Conservation (phyloP, 768 basidiomycete genomes). For the Tylopilus sp. region DNA sequence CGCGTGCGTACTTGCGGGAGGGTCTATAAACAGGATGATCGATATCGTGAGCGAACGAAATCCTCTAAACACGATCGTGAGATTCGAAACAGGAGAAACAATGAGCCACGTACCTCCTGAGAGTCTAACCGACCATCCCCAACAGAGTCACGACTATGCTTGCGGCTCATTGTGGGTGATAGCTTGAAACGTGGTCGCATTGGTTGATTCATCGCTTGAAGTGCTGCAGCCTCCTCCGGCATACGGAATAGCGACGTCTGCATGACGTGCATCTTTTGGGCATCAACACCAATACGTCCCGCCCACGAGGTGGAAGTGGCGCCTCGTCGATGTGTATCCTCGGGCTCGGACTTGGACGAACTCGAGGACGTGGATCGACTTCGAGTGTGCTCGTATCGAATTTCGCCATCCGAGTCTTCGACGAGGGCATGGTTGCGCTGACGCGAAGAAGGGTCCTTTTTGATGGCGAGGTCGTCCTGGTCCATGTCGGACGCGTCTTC, state of each 20-base stretch:
- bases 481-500: conserved; percentile 46
- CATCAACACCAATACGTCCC: conserved; percentile 71
- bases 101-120: conserved; percentile 48
- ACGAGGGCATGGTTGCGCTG: conserved; percentile 45
- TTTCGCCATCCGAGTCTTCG: conserved; percentile 54
- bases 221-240: conserved; percentile 68
- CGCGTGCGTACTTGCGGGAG: conserved; percentile 76
- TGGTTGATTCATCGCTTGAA: conserved; percentile 51
- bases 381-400: conserved; percentile 41
- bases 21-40: conserved; percentile 67
- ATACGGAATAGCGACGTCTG: conserved; percentile 81
- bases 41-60: conserved; percentile 75
- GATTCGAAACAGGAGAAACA: conserved; percentile 1
- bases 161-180: conserved; percentile 47
- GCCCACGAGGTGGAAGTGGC: conserved; percentile 67
- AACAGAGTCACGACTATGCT: conserved; percentile 77
- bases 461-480: conserved; percentile 45
- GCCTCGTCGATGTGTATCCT: conserved; percentile 27
- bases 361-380: conserved; percentile 35
- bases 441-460: conserved; percentile 26
- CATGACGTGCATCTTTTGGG: conserved; percentile 91
- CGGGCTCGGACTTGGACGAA: conserved; percentile 22
- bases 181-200: conserved; percentile 34
- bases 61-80: conserved; percentile 44
- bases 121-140: conserved; percentile 64